Evolutionary conservation across 768 basidiomycete genomes (phyloP), one percentile per base, ranked within the genome.

Genomic region (Phanerodontia chrysosporium): DNA sequence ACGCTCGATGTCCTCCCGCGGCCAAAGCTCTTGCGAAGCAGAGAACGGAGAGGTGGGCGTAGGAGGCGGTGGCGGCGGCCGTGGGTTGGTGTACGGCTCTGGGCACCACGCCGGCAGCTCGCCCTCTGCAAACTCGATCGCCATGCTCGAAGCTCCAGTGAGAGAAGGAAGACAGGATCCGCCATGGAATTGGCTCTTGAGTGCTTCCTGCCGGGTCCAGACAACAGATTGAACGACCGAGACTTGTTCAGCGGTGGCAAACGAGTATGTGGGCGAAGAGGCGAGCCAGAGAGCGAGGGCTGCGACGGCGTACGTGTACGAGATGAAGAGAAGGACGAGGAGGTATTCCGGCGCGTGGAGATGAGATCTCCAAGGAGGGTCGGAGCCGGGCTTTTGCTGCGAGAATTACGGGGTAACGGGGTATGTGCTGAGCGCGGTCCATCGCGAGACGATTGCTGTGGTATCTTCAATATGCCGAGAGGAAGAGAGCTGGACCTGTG

Each of bases 51-150:
- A n/a, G 45, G 58, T 13, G 55, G 48, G 22, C 10, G 39, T 42
- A 9, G 64, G 55, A 18, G 64, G 63, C 8, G 63, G 58, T 5
- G 68, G 65, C 3, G 68, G 62, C 9, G 64, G 63, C 27, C 68
- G 53, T 2, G 68, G 68, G 21, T 39, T 53, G n/a, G 60, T 65
- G 46, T 65, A 65, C 1, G 65, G 62, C 7, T 61, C 60, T 7
- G 66, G 64, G 22, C 58, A 58, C 27, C 56, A 51, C 3, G 45
- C 28, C 32, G 59, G 55, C 29, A 21, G 10, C 49, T 56, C 58
- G 13, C 21, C 35, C 28, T 44, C 48, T 42, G 57, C 58, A 14
- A 63, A 57, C 14, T 60, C 59, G 8, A 51, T 22, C 7, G 35
- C 7, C 36, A 53, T 36, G 25, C 52, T 53, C 8, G 52, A 39